Percentiles rank a stretch among this genome's conserved stretches.
These are phyloP conservation scores for Primulina eburnea DNA, from an alignment of 257 asterid species.

Conservation along the genomic window DNA sequence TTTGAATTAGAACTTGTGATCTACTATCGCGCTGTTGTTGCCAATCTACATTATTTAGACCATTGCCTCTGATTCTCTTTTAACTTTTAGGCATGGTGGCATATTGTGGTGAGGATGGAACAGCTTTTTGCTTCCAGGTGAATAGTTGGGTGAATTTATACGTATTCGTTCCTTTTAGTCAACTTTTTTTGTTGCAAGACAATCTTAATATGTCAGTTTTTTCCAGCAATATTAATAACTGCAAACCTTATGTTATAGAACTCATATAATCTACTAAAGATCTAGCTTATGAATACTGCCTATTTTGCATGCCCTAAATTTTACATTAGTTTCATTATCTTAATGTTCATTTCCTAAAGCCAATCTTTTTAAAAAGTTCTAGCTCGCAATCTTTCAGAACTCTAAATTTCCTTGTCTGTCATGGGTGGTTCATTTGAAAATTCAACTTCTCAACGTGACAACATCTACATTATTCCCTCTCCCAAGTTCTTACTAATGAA, in stretches of 20 bases:
- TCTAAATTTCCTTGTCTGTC: neutral
- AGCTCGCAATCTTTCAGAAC: neutral
- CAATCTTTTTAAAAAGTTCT: neutral
- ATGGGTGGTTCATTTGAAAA: neutral
- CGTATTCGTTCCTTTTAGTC: conserved; percentile 9
- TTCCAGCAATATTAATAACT: neutral
- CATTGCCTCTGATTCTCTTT: conserved; percentile 14
- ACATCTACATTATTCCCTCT: neutral
- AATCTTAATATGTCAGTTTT: neutral
- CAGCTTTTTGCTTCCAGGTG: conserved; percentile 74
- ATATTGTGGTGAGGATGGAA: conserved; percentile 86
- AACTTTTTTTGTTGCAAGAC: neutral
- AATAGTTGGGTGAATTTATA: conserved; percentile 13
- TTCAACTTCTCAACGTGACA: neutral
- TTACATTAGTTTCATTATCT: neutral
- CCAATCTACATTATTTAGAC: conserved; percentile 3
- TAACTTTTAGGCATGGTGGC: conserved; percentile 65
- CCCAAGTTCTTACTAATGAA: neutral
- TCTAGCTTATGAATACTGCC: neutral
- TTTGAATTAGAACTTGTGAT: neutral
- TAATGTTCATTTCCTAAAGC: neutral
- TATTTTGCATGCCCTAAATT: neutral
- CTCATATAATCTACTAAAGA: neutral
- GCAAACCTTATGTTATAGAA: neutral
- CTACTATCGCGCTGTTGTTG: neutral